A percentile compares a stretch with the other conserved stretches of the same genome.
Conservation (phyloP, 169 alveolate species). For the Pseudocohnilembus persalinus region DNA sequence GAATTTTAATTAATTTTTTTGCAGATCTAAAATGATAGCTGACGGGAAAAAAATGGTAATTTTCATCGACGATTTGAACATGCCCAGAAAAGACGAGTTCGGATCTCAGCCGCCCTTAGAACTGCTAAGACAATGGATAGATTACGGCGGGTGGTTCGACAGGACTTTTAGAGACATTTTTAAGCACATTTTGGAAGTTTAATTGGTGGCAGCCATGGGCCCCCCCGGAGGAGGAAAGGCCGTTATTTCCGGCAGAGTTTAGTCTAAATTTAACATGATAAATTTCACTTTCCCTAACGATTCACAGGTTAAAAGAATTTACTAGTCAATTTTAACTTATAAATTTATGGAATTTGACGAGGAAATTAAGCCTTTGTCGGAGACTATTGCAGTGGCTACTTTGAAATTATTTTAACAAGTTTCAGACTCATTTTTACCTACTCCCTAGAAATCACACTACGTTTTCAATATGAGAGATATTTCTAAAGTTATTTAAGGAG, state of each 20-base stretch:
- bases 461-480: slow-evolving; percentile 95
- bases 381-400: slow-evolving; percentile 74
- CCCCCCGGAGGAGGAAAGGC: slow-evolving; percentile 96
- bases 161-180: slow-evolving; percentile 84
- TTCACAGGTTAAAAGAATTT: slow-evolving; percentile 83
- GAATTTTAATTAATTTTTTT: no score
- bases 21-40: slow-evolving; percentile 92
- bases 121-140: slow-evolving; percentile 92
- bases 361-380: slow-evolving; percentile 80
- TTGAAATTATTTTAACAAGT: slow-evolving; percentile 74
- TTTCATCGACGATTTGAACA: slow-evolving; percentile 94
- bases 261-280: slow-evolving; percentile 84
- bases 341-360: slow-evolving; percentile 75
- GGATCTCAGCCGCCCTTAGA: slow-evolving; percentile 96
- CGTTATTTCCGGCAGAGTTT: slow-evolving; percentile 87
- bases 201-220: slow-evolving; percentile 94
- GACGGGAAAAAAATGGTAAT: slow-evolving; percentile 88
- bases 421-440: slow-evolving; percentile 87
- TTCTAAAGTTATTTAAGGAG: slow-evolving; percentile 91
- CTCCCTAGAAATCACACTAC: slow-evolving; percentile 94
- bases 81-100: slow-evolving; percentile 94
- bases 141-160: slow-evolving; percentile 94
- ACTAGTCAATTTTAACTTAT: slow-evolving; percentile 75
- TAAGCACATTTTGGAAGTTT: slow-evolving; percentile 81
- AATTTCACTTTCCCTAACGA: slow-evolving; percentile 81